Evolutionary conservation across 148 eudicot genomes (phyloP).

Genomic region (Limonium bicolor): DNA sequence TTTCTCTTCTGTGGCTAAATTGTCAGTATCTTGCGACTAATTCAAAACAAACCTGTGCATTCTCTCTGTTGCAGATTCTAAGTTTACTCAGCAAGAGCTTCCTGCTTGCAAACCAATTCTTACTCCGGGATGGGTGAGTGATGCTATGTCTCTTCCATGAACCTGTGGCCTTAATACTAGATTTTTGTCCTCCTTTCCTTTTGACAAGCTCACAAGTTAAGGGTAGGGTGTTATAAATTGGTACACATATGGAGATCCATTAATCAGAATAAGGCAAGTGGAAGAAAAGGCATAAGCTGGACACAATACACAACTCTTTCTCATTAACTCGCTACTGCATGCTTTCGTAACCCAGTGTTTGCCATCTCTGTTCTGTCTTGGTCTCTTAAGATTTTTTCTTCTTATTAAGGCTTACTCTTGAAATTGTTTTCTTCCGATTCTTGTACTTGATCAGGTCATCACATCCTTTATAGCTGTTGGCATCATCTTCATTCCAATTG

Average conservation of each 20-base stretch:
- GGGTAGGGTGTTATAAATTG: no score
- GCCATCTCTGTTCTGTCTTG: no score
- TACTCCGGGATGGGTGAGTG: constrained; percentile 61
- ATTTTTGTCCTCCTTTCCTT: not conserved
- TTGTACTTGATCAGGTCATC: constrained; percentile 70
- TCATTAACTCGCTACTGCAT: no score
- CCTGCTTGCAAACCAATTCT: constrained; percentile 82
- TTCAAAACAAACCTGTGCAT: not conserved
- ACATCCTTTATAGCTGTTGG: constrained; percentile 38
- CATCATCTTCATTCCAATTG: constrained; percentile 59
- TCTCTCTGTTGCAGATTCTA: constrained; percentile 65
- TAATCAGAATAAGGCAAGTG: no score
- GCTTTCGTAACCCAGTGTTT: no score
- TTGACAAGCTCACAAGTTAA: no score
- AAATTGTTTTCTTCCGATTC: not conserved
- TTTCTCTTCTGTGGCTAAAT: no score
- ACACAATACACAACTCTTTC: no score
- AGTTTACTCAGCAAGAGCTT: constrained; percentile 86
- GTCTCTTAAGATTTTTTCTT: not conserved
- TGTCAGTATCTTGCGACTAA: no score
- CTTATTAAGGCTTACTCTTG: not conserved
- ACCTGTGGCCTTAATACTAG: not conserved
- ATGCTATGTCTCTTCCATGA: not conserved
- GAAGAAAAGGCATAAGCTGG: no score
- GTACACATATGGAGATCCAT: no score